A percentile compares a stretch with the other conserved stretches of the same genome.
Conservation (phyloP, 1,284 basidiomycete genomes). For the Boletellus sp. region DNA sequence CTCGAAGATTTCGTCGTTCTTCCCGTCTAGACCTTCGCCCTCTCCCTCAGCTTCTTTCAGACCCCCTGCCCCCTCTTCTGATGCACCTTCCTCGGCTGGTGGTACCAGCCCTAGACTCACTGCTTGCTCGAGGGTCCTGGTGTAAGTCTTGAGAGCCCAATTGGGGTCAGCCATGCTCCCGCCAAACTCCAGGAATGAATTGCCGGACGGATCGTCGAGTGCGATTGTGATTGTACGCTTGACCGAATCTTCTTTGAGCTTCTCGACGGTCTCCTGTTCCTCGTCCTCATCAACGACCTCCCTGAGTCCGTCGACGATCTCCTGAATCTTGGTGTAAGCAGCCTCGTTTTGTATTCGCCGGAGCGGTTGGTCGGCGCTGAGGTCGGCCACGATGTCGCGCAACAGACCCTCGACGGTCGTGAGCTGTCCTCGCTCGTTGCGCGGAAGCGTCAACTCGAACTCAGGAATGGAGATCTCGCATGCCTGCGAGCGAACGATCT, state of each 20-base stretch:
- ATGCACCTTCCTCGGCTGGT: slow-evolving; percentile 39
- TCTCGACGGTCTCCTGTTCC: slow-evolving; percentile 38
- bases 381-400: slow-evolving; percentile 81
- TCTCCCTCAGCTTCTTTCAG: slow-evolving; percentile 31
- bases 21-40: slow-evolving; percentile 26
- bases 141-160: slow-evolving; percentile 90
- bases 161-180: slow-evolving; percentile 83
- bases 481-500: slow-evolving; percentile 87
- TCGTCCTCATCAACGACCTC: slow-evolving; percentile 63
- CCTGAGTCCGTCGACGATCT: slow-evolving; percentile 66
- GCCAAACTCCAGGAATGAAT: slow-evolving; percentile 89
- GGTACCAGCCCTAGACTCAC: slow-evolving; percentile 71
- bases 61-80: slow-evolving; percentile 33
- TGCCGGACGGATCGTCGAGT: slow-evolving; percentile 92
- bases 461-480: slow-evolving; percentile 87
- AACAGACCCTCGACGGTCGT: slow-evolving; percentile 96
- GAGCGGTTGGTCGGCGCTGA: slow-evolving; percentile 82
- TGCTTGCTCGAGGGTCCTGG: slow-evolving; percentile 83
- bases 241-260: slow-evolving; percentile 38
- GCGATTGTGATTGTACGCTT: slow-evolving; percentile 81
- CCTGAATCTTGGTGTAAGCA: slow-evolving; percentile 77
- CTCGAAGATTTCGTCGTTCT: slow-evolving; percentile 82
- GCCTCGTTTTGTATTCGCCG: slow-evolving; percentile 81
- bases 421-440: slow-evolving; percentile 79
- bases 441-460: slow-evolving; percentile 87